A percentile compares a stretch with the other conserved stretches of the same genome.
Evolutionary conservation across 345 rosid species (phyloP).

Genomic region (Corymbia maculata): DNA sequence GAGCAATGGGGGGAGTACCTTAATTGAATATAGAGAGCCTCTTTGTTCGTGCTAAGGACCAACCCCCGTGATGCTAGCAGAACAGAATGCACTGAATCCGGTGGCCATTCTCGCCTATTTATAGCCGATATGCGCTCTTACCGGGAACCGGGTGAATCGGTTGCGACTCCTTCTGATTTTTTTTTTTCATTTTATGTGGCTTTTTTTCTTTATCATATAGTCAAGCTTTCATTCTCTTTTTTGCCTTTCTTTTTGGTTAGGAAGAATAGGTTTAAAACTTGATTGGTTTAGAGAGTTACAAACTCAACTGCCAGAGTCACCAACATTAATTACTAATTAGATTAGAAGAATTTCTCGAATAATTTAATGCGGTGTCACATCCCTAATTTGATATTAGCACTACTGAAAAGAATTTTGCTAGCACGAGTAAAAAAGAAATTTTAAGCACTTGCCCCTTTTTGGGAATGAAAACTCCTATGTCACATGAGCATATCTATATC

Average conservation of each 20-base stretch:
- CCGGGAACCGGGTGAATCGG: not conserved
- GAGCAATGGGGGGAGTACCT: not conserved
- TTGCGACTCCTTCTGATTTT: not conserved
- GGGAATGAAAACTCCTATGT: not conserved
- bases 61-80: not conserved
- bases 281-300: not conserved
- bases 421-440: not conserved
- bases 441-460: rapidly evolving
- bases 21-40: not conserved
- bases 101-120: not conserved
- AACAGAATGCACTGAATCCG: not conserved
- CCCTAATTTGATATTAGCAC: rapidly evolving
- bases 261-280: not conserved
- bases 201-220: not conserved
- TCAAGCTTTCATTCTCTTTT: not conserved
- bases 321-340: not conserved
- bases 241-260: not conserved
- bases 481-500: not conserved
- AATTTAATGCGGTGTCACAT: not conserved
- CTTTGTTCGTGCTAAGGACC: not conserved
- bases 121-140: not conserved
- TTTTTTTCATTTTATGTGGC: not conserved
- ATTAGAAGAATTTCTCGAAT: not conserved
- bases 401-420: not conserved
- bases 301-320: not conserved